phyloP scores from a whole-genome alignment of 148 eudicot species.

The Mesembryanthemum crystallinum region DNA sequence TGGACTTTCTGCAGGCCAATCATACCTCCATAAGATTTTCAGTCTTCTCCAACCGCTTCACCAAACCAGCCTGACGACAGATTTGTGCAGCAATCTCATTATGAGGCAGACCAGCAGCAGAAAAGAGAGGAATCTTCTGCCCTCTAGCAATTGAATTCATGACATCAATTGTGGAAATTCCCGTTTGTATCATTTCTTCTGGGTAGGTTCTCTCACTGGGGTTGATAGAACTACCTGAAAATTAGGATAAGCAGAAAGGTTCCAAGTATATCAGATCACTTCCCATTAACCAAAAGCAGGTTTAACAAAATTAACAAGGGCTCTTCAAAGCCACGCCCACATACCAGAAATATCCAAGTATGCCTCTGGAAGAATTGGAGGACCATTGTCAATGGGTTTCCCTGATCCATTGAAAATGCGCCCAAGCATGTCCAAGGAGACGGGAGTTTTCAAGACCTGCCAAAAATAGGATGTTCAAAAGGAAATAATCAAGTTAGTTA shows the following conservation, averaged over 20 bases:
- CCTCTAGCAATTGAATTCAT: constrained; percentile 99
- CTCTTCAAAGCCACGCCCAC: constrained; percentile 16
- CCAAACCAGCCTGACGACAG: constrained; percentile 97
- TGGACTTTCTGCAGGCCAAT: constrained; percentile 9
- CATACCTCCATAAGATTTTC: constrained; percentile 78
- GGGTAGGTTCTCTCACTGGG: constrained; percentile 99
- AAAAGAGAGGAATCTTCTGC: constrained; percentile 95
- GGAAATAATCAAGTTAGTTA: background rate
- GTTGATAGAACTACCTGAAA: constrained; percentile 94
- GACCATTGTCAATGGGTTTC: constrained; percentile 97
- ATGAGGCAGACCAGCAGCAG: constrained; percentile 99
- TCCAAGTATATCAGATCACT: constrained; percentile 2
- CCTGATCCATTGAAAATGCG: constrained; percentile 99
- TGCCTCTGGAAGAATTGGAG: constrained; percentile 97
- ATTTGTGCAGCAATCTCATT: constrained; percentile 99
- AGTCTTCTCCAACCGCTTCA: constrained; percentile 89
- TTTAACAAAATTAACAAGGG: background rate
- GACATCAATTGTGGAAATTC: constrained; percentile 98
- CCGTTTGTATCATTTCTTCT: constrained; percentile 99
- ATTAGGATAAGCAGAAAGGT: background rate
- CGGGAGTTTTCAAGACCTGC: constrained; percentile 95
- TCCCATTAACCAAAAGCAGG: background rate
- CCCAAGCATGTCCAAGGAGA: constrained; percentile 98
- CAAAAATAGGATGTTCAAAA: constrained; percentile 1
- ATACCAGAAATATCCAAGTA: constrained; percentile 95